Evolutionary conservation across 2,329 filamentous ascomycete species (phyloP), one percentile per base, ranked within the genome.

Genomic region (Herpotrichia juniperi): DNA sequence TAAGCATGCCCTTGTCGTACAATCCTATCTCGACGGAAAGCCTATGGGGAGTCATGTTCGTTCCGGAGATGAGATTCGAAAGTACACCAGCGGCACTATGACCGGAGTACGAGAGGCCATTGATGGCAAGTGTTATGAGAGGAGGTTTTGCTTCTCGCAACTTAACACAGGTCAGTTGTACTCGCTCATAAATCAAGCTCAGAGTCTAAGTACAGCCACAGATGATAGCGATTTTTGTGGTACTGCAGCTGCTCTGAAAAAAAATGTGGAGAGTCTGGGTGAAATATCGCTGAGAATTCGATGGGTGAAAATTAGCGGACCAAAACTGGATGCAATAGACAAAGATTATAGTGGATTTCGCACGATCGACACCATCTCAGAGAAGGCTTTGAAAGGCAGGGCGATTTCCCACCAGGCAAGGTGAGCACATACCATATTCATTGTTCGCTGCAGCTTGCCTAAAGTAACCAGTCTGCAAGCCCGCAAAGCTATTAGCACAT

Each of bases 331-430:
- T n/a, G n/a, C n/a, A n/a, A n/a, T n/a, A n/a, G n/a, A n/a, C n/a
- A n/a, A n/a, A n/a, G n/a, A n/a, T n/a, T n/a, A n/a, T n/a, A n/a
- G n/a, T n/a, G n/a, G n/a, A n/a, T n/a, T n/a, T n/a, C n/a, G n/a
- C n/a, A n/a, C n/a, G n/a, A n/a, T 31, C 43, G 35, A n/a, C 12
- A 42, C 46, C 9, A 21, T 50, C 17, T 19, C 48, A 4, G 48
- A 50, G 21, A 50, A 50, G 24, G 26, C 30, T 14, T 17, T 50
- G 5, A 45, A 50, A 45, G 48, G 48, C 22, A 44, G 22, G 8
- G 40, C 48, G 5, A 5, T 50, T 17, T 50, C 42, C 5, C 48
- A 50, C 19, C 16, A 34, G 16, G 34, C 40, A 3, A 50, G 19
- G 48, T 45, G 22, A 40, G 46, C 16, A 30, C 12, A 21, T 17